Base-by-base conservation (phyloP, 352 stramenopile species). In the Globisporangium mamillatum region DNA sequence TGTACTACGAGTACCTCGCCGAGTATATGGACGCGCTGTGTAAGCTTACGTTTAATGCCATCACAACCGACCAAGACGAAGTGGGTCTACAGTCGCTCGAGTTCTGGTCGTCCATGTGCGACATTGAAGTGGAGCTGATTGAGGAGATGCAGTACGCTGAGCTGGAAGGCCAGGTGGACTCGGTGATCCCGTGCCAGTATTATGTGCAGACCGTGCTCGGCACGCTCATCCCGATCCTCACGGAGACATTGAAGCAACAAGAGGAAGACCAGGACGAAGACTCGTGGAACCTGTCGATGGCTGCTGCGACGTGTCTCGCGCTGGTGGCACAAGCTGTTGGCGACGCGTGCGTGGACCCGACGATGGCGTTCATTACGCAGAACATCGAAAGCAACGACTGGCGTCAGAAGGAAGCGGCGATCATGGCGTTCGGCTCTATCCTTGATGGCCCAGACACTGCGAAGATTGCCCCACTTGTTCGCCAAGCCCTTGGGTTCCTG, bases 71-170 rank as follows among this genome's bases (percentile, higher is more conserved):
- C 73, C 94, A 98, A 69, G 78, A 83, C 27, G 88, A 96, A 63
- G 97, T 99, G 20, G 93, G 93, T 0, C 87, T 98, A 36, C 86
- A 98, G 74, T 97, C 97, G 50, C 95, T 99, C 69, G 97, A 99
- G 81, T 99, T 99, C 72, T 99, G 97, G 97, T 97, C 84, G 59
- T 98, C 97, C 20, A 93, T 99, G 67, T 98, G 91, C 72, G 96
- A 99, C 67, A 92, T 98, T 24, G 97, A 99, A 71, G 80, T 97
- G 46, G 94, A 98, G 38, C 75, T 98, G 52, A 84, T 98, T 10
- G 93, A 98, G 32, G 89, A 99, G 68, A 91, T 93, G 66, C 81
- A 88, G 25, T 97, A 98, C 68, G 84, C 81, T 20, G 75, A 89
- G 71, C 64, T 89, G 24, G 79, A 89, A 46, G 80, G 74, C 16